phyloP scores from a whole-genome alignment of 345 rosid genomes.

The Eutrema yunnanense region DNA sequence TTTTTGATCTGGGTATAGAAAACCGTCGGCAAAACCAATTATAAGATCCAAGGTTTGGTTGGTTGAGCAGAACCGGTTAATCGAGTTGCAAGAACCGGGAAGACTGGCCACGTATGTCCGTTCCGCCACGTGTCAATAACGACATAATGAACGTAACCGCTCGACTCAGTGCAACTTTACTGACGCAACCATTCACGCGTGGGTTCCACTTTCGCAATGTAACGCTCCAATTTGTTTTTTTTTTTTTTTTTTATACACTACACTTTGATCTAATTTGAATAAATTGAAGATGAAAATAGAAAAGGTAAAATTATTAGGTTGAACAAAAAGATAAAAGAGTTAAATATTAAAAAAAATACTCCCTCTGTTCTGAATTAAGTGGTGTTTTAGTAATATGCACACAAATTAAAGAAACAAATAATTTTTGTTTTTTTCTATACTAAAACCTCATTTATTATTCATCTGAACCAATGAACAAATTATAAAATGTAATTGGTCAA shows the following conservation, averaged over 20 bases:
- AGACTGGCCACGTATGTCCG: not conserved
- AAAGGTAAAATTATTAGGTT: no score
- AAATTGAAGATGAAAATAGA: not conserved
- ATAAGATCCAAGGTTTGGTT: not conserved
- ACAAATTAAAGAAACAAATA: no score
- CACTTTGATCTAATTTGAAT: not conserved
- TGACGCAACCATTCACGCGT: slow-evolving; percentile 31
- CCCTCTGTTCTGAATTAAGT: no score
- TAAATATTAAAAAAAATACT: not conserved
- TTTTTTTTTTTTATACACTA: not conserved
- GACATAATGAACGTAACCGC: slow-evolving; percentile 42
- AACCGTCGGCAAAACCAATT: not conserved
- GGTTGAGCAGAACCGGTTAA: not conserved
- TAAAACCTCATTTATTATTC: no score
- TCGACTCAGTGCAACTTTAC: slow-evolving; percentile 5
- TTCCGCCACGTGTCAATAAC: slow-evolving; percentile 26
- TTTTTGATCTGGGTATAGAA: no score
- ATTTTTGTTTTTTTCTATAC: no score
- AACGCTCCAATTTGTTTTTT: slow-evolving; percentile 11
- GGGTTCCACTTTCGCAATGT: slow-evolving; percentile 31
- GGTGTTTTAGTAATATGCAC: no score
- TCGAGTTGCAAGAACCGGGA: not conserved
- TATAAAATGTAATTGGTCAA: no score
- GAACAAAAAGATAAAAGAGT: no score
- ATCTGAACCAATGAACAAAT: no score